Evolutionary conservation across 1,284 basidiomycete genomes (phyloP).

Genomic region (Ceratobasidium sp.): DNA sequence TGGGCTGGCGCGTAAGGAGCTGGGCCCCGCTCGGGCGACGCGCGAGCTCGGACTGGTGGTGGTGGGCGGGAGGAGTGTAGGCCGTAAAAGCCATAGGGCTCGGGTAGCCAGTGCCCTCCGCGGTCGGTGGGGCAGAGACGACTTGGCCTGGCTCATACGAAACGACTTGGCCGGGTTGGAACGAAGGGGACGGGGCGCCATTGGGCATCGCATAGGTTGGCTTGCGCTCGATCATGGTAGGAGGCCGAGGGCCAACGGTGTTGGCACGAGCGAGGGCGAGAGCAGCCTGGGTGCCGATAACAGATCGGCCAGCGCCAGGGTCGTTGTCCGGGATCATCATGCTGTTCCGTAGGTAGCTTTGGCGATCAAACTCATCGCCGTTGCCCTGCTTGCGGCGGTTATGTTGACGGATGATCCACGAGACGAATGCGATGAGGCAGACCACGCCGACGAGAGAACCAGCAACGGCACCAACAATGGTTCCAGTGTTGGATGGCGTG

Average conservation of each 20-base stretch:
- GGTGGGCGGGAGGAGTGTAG: conserved; percentile 43
- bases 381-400: conserved; percentile 37
- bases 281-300: conserved; percentile 41
- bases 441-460: conserved; percentile 33
- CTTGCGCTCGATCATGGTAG: conserved; percentile 45
- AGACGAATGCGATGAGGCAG: conserved; percentile 37
- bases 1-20: conserved; percentile 31
- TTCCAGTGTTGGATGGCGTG: conserved; percentile 20
- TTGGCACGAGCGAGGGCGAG: conserved; percentile 41
- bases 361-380: conserved; percentile 42
- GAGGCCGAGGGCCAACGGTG: conserved; percentile 45
- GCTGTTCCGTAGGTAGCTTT: conserved; percentile 46
- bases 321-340: conserved; percentile 45
- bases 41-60: conserved; percentile 44
- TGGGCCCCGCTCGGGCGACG: conserved; percentile 43
- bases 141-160: conserved; percentile 36
- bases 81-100: conserved; percentile 36
- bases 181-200: conserved; percentile 35
- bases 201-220: conserved; percentile 1
- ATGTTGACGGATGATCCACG: conserved; percentile 42
- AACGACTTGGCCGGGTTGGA: conserved; percentile 26
- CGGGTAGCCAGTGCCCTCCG: conserved; percentile 8
- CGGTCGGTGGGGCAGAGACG: conserved; percentile 4
- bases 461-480: conserved; percentile 44
- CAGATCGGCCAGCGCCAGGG: conserved; percentile 26